Evolutionary conservation across 148 eudicot genomes (phyloP).

Genomic region (Chenopodium quinoa): DNA sequence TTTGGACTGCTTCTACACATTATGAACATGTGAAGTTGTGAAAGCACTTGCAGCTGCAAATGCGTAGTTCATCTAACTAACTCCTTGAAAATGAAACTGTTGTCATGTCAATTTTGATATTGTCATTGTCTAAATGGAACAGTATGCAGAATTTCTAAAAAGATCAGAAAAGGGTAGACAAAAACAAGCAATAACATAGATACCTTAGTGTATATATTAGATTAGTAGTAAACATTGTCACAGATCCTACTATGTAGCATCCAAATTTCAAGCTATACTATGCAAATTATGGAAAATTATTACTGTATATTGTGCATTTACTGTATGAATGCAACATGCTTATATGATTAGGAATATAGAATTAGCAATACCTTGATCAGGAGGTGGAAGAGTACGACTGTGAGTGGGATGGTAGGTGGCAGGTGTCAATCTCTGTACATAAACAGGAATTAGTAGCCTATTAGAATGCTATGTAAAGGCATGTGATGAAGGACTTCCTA

Average conservation of each 20-base stretch:
- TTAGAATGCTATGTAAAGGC: slow-evolving; percentile 5
- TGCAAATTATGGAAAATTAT: not conserved
- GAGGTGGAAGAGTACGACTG: slow-evolving; percentile 74
- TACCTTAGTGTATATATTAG: not conserved
- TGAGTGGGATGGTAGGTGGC: slow-evolving; percentile 80
- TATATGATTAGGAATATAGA: not conserved
- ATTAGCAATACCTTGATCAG: slow-evolving; percentile 62
- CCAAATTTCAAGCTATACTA: not conserved
- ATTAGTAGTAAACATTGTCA: not conserved
- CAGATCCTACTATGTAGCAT: not conserved
- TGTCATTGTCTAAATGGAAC: not conserved
- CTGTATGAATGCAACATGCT: slow-evolving; percentile 1
- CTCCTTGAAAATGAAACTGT: not conserved
- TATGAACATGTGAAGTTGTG: no score
- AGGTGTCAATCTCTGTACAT: slow-evolving; percentile 54
- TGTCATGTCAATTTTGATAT: no score
- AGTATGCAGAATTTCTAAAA: not conserved
- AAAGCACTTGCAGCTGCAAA: no score
- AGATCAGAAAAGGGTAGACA: not conserved
- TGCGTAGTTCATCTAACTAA: not conserved
- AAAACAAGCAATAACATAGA: not conserved
- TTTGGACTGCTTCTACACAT: not conserved
- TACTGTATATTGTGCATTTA: not conserved
- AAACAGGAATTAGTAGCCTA: not conserved
- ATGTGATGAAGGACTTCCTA: not conserved